These are phyloP conservation scores for Aspergillus luchuensis DNA, from an alignment of 2,329 filamentous ascomycete genomes.

Conservation along the genomic window DNA sequence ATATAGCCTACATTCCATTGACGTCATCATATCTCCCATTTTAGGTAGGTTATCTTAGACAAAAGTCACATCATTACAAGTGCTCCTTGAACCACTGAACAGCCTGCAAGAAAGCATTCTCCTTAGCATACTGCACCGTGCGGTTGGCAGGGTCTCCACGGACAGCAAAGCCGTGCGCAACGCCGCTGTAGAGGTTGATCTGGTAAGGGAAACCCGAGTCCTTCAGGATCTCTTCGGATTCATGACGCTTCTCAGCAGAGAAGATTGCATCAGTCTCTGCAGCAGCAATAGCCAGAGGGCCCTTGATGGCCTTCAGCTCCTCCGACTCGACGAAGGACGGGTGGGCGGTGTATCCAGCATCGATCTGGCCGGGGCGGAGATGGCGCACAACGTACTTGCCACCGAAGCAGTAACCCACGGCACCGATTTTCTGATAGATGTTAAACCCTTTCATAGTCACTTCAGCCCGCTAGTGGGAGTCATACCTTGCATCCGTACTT, in stretches of 20 bases:
- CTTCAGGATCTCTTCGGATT: slow-evolving; percentile 60
- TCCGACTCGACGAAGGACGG: slow-evolving; percentile 22
- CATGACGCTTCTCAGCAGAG: slow-evolving; percentile 60
- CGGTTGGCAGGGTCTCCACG: slow-evolving; percentile 62
- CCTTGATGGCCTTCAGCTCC: slow-evolving; percentile 20
- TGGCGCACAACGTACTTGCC: slow-evolving; percentile 52
- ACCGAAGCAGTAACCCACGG: slow-evolving; percentile 54
- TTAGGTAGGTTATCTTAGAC: no score
- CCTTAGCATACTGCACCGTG: slow-evolving; percentile 66
- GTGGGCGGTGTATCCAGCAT: slow-evolving; percentile 26
- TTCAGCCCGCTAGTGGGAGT: neutral
- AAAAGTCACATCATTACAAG: neutral
- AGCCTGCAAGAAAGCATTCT: slow-evolving; percentile 74
- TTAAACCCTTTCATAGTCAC: neutral
- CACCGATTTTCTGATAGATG: slow-evolving; percentile 40
- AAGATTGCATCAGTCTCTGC: slow-evolving; percentile 63
- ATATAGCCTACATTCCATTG: no score
- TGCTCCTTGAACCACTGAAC: slow-evolving; percentile 61
- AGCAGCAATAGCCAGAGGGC: slow-evolving; percentile 25
- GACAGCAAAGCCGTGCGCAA: slow-evolving; percentile 72
- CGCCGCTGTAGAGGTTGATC: slow-evolving; percentile 69
- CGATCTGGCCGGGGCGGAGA: slow-evolving; percentile 15
- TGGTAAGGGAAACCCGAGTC: slow-evolving; percentile 63
- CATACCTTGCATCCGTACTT: slow-evolving; percentile 15
- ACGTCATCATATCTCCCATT: no score